These are phyloP conservation scores for Podospora didyma DNA, from an alignment of 495 filamentous ascomycete genomes.

Conservation along the genomic window DNA sequence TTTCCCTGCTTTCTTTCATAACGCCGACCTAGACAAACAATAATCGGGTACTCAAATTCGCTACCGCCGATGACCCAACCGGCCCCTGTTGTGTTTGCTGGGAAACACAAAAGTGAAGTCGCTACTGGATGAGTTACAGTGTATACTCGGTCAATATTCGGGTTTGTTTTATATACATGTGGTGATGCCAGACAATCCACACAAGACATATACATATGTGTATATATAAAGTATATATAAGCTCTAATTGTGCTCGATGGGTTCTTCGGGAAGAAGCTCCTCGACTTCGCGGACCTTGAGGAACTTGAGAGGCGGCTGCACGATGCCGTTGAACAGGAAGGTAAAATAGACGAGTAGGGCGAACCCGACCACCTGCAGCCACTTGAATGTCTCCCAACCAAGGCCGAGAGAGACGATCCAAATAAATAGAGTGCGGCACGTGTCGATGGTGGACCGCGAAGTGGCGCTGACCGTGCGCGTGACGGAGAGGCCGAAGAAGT, in stretches of 20 bases:
- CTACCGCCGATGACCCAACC: no score
- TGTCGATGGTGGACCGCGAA: conserved; percentile 91
- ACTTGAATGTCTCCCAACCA: conserved; percentile 98
- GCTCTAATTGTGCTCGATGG: conserved; percentile 67
- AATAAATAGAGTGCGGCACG: conserved; percentile 95
- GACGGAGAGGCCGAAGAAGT: conserved; percentile 94
- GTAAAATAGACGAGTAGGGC: conserved; percentile 90
- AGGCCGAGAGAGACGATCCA: conserved; percentile 92
- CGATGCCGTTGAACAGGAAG: conserved; percentile 91
- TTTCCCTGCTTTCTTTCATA: no score
- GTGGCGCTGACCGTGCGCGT: conserved; percentile 87
- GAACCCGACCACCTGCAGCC: conserved; percentile 90
- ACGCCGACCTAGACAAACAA: no score
- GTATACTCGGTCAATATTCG: no score
- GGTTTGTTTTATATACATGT: neutral
- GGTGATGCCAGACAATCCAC: neutral
- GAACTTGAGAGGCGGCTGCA: conserved; percentile 66
- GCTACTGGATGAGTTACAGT: no score
- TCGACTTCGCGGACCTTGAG: conserved; percentile 55
- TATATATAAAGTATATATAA: no score
- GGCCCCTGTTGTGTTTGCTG: no score
- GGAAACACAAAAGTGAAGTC: no score
- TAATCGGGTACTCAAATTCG: no score
- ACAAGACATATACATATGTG: neutral
- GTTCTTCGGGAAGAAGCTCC: conserved; percentile 77